Percentiles rank a stretch among this genome's conserved stretches.
Evolutionary conservation across 176 grass and related monocot genomes (phyloP).

Genomic region (Areca catechu): DNA sequence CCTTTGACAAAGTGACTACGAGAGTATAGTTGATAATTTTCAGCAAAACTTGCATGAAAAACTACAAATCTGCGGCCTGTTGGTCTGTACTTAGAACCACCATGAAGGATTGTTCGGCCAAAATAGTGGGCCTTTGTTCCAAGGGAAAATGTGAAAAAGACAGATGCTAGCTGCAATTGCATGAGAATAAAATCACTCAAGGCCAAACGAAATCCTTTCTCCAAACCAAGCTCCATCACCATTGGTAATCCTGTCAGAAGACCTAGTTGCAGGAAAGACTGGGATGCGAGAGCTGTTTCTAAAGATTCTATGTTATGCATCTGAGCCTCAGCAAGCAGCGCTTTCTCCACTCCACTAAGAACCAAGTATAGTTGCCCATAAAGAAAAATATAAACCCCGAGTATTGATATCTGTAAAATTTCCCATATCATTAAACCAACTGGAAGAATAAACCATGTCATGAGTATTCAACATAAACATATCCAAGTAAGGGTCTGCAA

Average conservation of each 20-base stretch:
- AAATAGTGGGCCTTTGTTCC: constrained; percentile 95
- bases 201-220: constrained; percentile 71
- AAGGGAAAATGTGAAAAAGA: constrained; percentile 97
- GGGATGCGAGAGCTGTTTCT: constrained; percentile 94
- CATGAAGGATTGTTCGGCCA: constrained; percentile 87
- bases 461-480: background rate
- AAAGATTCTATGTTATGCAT: constrained; percentile 76
- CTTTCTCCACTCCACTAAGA: constrained; percentile 76
- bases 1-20: constrained; percentile 93
- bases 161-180: constrained; percentile 83
- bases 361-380: constrained; percentile 91
- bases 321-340: constrained; percentile 55
- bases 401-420: constrained; percentile 69
- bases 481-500: too few relatives aligned
- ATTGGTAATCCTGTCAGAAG: constrained; percentile 91
- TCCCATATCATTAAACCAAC: background rate
- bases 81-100: constrained; percentile 74
- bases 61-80: constrained; percentile 89
- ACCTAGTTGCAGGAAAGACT: constrained; percentile 92
- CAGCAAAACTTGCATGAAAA: constrained; percentile 83
- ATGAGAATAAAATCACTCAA: constrained; percentile 92
- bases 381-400: constrained; percentile 85
- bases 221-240: constrained; percentile 86
- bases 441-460: background rate
- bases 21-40: constrained; percentile 91